These are phyloP conservation scores for Alternaria sp. DNA, from an alignment of 2,329 filamentous ascomycete genomes.

Conservation along the genomic window DNA sequence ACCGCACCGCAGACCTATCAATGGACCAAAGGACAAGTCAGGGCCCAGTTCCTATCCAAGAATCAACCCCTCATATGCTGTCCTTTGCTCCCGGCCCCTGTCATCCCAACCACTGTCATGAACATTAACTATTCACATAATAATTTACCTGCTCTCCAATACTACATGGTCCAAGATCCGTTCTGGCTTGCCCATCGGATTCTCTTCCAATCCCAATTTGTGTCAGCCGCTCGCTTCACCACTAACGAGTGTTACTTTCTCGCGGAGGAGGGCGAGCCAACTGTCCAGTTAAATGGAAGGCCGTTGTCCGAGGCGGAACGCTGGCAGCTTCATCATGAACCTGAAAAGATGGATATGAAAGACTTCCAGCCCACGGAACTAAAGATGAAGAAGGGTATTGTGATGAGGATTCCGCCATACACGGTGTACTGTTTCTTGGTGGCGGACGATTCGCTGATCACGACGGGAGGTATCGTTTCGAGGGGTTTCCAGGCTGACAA, in stretches of 20 bases:
- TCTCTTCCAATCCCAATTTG: background rate
- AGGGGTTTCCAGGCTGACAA: background rate
- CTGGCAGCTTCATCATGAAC: background rate
- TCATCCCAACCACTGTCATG: background rate
- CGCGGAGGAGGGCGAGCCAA: conserved; percentile 2
- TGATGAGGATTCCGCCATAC: conserved; percentile 4
- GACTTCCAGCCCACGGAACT: background rate
- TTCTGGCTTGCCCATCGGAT: conserved; percentile 5
- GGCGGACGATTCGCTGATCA: conserved; percentile 1
- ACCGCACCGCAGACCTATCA: background rate
- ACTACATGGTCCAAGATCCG: background rate
- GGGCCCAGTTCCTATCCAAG: background rate
- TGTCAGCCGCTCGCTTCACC: background rate
- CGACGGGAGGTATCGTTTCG: background rate
- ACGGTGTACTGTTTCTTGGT: conserved; percentile 4
- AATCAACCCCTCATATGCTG: background rate
- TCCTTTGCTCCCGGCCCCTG: background rate
- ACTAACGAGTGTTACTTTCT: background rate
- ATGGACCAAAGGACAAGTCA: background rate
- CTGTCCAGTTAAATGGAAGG: conserved; percentile 4
- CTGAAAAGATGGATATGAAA: background rate
- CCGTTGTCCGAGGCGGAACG: background rate
- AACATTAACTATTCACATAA: conserved; percentile 2
- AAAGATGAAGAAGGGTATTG: background rate
- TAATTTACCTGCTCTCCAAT: background rate